A percentile compares a stretch with the other conserved stretches of the same genome.
These are phyloP conservation scores for Paraconiothyrium brasiliense DNA, from an alignment of 2,329 filamentous ascomycete genomes.

Conservation along the genomic window DNA sequence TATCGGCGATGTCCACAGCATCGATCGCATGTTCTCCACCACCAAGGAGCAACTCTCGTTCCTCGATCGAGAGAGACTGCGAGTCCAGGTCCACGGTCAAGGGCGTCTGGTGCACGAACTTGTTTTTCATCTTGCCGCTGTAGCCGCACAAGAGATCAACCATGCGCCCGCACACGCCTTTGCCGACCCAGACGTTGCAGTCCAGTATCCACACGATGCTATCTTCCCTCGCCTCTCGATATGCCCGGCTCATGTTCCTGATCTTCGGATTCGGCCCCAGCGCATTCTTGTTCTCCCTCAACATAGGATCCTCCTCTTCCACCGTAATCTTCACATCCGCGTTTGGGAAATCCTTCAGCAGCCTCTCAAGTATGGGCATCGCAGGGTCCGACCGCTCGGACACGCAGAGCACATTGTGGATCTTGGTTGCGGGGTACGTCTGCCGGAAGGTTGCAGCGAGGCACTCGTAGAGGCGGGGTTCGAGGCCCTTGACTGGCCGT, in stretches of 20 bases:
- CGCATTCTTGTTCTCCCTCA: constrained; percentile 64
- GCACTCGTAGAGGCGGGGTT: constrained; percentile 90
- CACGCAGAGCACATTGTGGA: constrained; percentile 86
- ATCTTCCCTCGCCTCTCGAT: constrained; percentile 84
- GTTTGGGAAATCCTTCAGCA: constrained; percentile 77
- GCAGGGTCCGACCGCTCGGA: constrained; percentile 78
- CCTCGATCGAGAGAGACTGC: constrained; percentile 36
- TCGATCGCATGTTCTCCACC: constrained; percentile 29
- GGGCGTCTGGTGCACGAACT: constrained; percentile 95
- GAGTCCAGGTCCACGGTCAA: constrained; percentile 77
- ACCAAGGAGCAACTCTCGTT: constrained; percentile 44
- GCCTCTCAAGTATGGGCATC: constrained; percentile 73
- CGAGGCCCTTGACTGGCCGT: constrained; percentile 90
- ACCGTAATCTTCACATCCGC: constrained; percentile 78
- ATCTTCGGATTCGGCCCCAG: constrained; percentile 99
- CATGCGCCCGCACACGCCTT: constrained; percentile 83
- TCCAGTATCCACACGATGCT: constrained; percentile 89
- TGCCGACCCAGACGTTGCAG: constrained; percentile 93
- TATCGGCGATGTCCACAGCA: constrained; percentile 40
- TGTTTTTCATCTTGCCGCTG: constrained; percentile 67
- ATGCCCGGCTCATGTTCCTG: constrained; percentile 92
- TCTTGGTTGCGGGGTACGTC: constrained; percentile 77
- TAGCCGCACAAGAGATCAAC: constrained; percentile 85
- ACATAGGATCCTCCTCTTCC: constrained; percentile 80
- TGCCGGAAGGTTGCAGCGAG: constrained; percentile 86